phyloP scores from a whole-genome alignment of 768 basidiomycete genomes.

The Pleurotus citrinopileatus region DNA sequence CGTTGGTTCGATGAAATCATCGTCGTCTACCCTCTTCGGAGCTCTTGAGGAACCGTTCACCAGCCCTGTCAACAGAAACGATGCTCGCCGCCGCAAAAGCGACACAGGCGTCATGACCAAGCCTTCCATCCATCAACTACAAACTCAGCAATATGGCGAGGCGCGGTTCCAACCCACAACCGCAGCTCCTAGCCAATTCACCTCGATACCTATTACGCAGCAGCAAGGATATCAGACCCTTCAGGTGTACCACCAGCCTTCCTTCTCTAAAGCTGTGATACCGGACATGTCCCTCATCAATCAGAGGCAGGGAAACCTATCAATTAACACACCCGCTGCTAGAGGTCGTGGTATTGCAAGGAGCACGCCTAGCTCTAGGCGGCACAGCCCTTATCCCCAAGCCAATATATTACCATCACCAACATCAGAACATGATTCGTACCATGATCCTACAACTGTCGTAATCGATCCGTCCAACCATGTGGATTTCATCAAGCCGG shows the following conservation, averaged over 20 bases:
- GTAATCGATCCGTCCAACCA: not conserved
- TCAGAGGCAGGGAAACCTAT: not conserved
- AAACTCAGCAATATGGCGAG: not conserved
- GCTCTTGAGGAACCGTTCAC: not conserved
- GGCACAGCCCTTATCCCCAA: slow-evolving; percentile 6
- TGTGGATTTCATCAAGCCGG: slow-evolving; percentile 2
- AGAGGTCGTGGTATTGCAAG: slow-evolving; percentile 1
- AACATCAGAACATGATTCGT: not conserved
- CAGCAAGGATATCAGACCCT: not conserved
- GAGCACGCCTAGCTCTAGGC: not conserved
- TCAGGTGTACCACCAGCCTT: not conserved
- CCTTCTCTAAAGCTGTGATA: not conserved
- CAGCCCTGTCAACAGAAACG: not conserved
- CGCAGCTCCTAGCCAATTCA: not conserved
- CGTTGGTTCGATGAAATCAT: slow-evolving; percentile 3
- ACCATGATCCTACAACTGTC: not conserved
- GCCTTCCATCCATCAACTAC: slow-evolving; percentile 1
- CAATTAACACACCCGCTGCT: not conserved
- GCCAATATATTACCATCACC: not conserved
- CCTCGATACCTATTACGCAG: not conserved
- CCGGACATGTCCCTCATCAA: not conserved
- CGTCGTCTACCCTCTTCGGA: slow-evolving; percentile 3
- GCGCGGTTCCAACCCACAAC: not conserved
- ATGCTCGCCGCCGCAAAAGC: slow-evolving; percentile 9
- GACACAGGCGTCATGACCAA: not conserved